Percentiles rank a stretch among this genome's conserved stretches.
phyloP scores from a whole-genome alignment of 768 basidiomycete species.

The Mycena belliarum region DNA sequence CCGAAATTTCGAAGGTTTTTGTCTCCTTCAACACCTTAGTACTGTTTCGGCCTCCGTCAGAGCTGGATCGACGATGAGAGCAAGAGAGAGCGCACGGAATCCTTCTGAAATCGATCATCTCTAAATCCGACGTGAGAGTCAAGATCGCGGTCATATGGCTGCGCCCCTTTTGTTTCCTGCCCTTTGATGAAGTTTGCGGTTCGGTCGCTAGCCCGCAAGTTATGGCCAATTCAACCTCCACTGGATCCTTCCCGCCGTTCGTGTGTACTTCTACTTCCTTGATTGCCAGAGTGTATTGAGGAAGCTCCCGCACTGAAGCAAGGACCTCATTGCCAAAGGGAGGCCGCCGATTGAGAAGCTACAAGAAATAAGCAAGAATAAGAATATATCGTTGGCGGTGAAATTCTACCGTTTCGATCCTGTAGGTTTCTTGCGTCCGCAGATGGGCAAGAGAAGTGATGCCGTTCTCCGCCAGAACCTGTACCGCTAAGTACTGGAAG shows the following conservation, averaged over 20 bases:
- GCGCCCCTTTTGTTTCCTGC: conserved; percentile 47
- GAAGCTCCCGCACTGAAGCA: conserved; percentile 60
- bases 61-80: background rate
- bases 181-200: conserved; percentile 28
- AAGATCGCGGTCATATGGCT: conserved; percentile 71
- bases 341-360: conserved; percentile 74
- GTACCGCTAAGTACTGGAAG: background rate
- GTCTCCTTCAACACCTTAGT: conserved; percentile 64
- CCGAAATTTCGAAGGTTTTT: conserved; percentile 62
- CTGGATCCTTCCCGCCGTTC: conserved; percentile 49
- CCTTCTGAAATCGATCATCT: conserved; percentile 77
- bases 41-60: conserved; percentile 38
- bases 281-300: conserved; percentile 59
- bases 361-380: conserved; percentile 5
- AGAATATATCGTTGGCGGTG: background rate
- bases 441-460: conserved; percentile 63
- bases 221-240: conserved; percentile 57
- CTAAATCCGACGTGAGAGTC: conserved; percentile 72
- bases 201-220: conserved; percentile 54
- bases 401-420: conserved; percentile 60
- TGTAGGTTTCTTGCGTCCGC: conserved; percentile 54
- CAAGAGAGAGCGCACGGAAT: conserved; percentile 54
- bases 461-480: conserved; percentile 78
- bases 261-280: conserved; percentile 46
- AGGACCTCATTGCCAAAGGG: conserved; percentile 77